Base-by-base conservation (phyloP, 2,329 filamentous ascomycete genomes). In the Neoscytalidium dimidiatum region DNA sequence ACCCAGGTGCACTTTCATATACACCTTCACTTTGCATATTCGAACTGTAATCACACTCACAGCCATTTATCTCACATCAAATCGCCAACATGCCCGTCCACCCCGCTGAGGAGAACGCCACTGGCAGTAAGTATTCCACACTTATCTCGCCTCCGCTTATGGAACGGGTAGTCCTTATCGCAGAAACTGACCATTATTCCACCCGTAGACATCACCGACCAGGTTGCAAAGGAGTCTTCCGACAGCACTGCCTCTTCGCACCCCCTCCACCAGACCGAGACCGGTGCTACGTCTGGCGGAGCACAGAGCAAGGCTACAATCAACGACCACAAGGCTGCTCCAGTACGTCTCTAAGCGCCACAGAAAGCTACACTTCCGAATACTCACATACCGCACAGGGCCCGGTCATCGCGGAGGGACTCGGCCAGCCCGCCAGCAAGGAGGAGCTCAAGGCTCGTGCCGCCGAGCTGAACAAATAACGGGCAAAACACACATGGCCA, bases 381-480 rank as follows among this genome's bases (percentile, higher is more conserved):
- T 28, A 26, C 64, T 35, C 46, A 64, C 46, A 43, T 33, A 46
- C 33, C 14, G 11, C 8, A 31, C 57, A 79, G 77, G 82, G 81
- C 19, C 80, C 80, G 3, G 81, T 79, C 38, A 75, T 80, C n/a
- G 73, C 78, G 8, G 73, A 82, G 64, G 76, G 81, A 66, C 70
- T 84, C 38, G 77, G 77, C 23, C 72, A 81, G 71, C 75, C 79
- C 5, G 80, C 75, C 56, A 80, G 76, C 71, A 83, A 82, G 72
- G 82, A 83, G 68, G 81, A 82, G 69, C 72, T 83, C 46, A 81
- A 79, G 79, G 81, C 80, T 75, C 74, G 81, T 67, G 75, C 79
- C n/a, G 80, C 80, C 68, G 81, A 83, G 74, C 66, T 83, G 69
- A 83, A 83, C 74, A 81, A 83, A 70, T 79, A 80, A 53, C n/a